These are phyloP conservation scores for Biscutella auriculata DNA, from an alignment of 441 rosid species.

Conservation along the genomic window DNA sequence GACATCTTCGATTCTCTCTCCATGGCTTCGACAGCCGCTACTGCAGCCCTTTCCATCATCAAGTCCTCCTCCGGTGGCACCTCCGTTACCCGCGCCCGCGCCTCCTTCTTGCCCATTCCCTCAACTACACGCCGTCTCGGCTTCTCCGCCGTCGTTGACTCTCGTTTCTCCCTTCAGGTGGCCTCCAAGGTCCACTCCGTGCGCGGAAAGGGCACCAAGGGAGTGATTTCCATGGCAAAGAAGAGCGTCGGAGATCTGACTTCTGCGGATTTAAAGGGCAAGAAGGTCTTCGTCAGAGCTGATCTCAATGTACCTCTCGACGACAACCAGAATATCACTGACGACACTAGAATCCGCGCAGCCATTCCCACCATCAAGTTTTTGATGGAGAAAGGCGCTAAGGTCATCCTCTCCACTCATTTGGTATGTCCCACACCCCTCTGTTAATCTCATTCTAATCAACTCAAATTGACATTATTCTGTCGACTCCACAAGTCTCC, in stretches of 20 bases:
- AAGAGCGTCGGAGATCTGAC: slow-evolving; percentile 56
- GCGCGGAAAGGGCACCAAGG: slow-evolving; percentile 30
- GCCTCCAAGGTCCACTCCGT: slow-evolving; percentile 31
- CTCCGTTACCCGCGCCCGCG: slow-evolving; percentile 17
- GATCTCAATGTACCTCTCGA: slow-evolving; percentile 90
- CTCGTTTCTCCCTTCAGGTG: slow-evolving; percentile 34
- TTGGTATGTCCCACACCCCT: slow-evolving; percentile 26
- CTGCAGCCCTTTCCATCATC: slow-evolving; percentile 49
- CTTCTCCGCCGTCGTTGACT: slow-evolving; percentile 43
- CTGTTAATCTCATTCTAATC: not conserved
- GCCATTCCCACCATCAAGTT: slow-evolving; percentile 81
- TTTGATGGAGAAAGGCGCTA: slow-evolving; percentile 52
- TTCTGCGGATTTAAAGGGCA: slow-evolving; percentile 68
- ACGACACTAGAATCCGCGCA: slow-evolving; percentile 75
- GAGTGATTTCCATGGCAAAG: slow-evolving; percentile 56
- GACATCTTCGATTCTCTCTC: not conserved
- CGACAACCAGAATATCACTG: slow-evolving; percentile 61
- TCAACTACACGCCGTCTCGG: slow-evolving; percentile 31
- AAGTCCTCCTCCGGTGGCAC: slow-evolving; percentile 29
- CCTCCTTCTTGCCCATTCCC: slow-evolving; percentile 30
- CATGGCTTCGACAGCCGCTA: slow-evolving; percentile 57
- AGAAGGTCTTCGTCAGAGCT: slow-evolving; percentile 73
- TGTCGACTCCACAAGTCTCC: too few species aligned
- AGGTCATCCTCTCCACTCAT: slow-evolving; percentile 57
- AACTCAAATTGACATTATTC: not conserved